Base-by-base conservation (phyloP, 1,284 basidiomycete genomes). In the Austroboletus novae-zelandiae region DNA sequence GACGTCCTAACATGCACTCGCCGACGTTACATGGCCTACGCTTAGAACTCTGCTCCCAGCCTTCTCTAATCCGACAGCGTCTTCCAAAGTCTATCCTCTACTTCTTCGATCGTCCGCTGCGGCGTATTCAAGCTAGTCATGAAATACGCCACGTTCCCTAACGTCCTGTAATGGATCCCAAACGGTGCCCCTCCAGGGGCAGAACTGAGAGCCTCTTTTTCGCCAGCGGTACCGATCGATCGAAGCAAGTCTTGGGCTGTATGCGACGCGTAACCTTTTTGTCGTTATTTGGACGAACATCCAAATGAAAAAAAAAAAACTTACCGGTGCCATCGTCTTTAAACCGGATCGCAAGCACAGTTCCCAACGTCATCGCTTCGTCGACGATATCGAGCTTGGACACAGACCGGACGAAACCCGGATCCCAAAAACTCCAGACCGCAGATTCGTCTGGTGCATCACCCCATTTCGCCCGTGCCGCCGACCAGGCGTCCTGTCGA, bases 61-160 rank as follows among this genome's bases (percentile, higher is more conserved):
- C 20, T n/a, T n/a, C n/a, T n/a, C n/a, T n/a, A n/a, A n/a, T 13
- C 37, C 2, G 60, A 56, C 20, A 79, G 56, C 23, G 71, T 65
- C 25, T 54, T 57, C 80, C 79, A 83, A 34, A 89, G 80, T 55
- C 74, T 78, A 52, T 81, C 73, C 59, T 90, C 84, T 10, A 89
- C 61, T 13, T 75, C 73, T 50, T 79, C 75, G 32, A 86, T 72
- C n/a, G 78, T 75, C 9, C 66, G 59, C 1, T 70, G 47, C 2
- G 71, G 64, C 1, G 90, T 92, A 61, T 94, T 94, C 40, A 98
- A 76, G 70, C 89, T 95, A 7, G 86, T 89, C 82, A 99, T 98
- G 68, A 98, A 86, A 70, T 99, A 99, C 11, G 91, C 87, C 10
- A 98, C 89, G 61, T 97, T 86, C 0, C 96, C 96, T 25, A 98